A percentile compares a stretch with the other conserved stretches of the same genome.
Conservation (phyloP, 2,329 filamentous ascomycete genomes). For the Neopestalotiopsis sp. region DNA sequence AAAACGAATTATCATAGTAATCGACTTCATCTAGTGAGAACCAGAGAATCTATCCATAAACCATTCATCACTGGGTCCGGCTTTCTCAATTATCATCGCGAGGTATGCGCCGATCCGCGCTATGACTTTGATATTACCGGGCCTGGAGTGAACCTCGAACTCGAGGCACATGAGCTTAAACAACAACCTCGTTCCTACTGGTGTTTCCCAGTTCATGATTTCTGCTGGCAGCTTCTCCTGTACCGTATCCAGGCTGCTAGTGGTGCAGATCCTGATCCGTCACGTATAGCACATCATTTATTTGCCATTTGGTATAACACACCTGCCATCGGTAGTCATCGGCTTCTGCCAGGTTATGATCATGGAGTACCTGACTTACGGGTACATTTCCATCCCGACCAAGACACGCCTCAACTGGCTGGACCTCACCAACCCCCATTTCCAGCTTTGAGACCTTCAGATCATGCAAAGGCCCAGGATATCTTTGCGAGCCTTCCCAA, state of each 20-base stretch:
- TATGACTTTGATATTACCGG: conserved; percentile 16
- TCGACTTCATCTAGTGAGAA: conserved; percentile 16
- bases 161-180: conserved; percentile 16
- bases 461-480: conserved; percentile 14
- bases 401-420: neutral
- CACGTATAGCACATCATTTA: conserved; percentile 25
- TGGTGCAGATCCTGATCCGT: conserved; percentile 3
- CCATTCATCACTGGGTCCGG: conserved; percentile 28
- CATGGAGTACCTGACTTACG: conserved; percentile 22
- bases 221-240: conserved; percentile 28
- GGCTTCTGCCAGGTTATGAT: conserved; percentile 23
- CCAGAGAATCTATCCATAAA: conserved; percentile 10
- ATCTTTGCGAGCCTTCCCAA: conserved; percentile 26
- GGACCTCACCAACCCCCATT: neutral
- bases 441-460: neutral
- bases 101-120: conserved; percentile 21
- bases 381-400: conserved; percentile 10
- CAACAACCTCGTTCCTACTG: conserved; percentile 20
- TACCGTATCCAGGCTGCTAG: conserved; percentile 21
- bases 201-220: conserved; percentile 28
- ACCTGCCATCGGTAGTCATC: conserved; percentile 15
- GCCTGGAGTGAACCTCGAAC: conserved; percentile 16
- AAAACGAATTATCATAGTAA: neutral
- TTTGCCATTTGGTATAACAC: conserved; percentile 28
- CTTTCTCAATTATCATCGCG: conserved; percentile 23